Evolutionary conservation across 192 early-diverging fungal genomes (phyloP).

Genomic region (Pecoramyces ruminantium): DNA sequence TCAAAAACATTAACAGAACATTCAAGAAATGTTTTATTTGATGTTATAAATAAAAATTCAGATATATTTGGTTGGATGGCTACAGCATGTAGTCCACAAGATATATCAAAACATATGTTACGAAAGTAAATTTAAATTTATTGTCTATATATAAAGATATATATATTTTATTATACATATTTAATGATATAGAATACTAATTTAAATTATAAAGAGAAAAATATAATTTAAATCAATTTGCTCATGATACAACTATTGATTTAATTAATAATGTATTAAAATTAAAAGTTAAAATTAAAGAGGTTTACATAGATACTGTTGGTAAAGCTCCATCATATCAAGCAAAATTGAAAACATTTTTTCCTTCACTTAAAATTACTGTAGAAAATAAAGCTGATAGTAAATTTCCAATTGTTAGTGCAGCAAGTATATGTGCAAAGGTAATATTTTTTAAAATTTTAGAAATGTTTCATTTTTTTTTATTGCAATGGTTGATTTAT

Average conservation of each 20-base stretch:
- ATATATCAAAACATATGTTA: conserved; percentile 86
- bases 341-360: conserved; percentile 46
- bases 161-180: not conserved
- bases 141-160: not conserved
- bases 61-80: conserved; percentile 75
- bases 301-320: conserved; percentile 90
- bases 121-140: conserved; percentile 25
- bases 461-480: no score
- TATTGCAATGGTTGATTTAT: no score
- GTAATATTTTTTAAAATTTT: conserved; percentile 10
- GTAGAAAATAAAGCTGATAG: conserved; percentile 92
- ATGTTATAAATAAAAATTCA: conserved; percentile 24
- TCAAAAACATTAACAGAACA: conserved; percentile 82
- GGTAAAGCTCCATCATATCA: conserved; percentile 81
- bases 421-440: conserved; percentile 92
- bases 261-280: conserved; percentile 51
- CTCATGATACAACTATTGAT: conserved; percentile 83
- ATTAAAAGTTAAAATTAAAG: conserved; percentile 44
- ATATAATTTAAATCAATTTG: conserved; percentile 81
- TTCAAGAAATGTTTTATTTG: conserved; percentile 53
- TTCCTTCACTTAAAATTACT: conserved; percentile 61
- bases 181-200: not conserved
- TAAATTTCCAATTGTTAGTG: conserved; percentile 82
- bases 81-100: conserved; percentile 64
- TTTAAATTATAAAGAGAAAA: conserved; percentile 29